These are phyloP conservation scores for Hygrophila difformis DNA, from an alignment of 257 asterid species.

Conservation along the genomic window DNA sequence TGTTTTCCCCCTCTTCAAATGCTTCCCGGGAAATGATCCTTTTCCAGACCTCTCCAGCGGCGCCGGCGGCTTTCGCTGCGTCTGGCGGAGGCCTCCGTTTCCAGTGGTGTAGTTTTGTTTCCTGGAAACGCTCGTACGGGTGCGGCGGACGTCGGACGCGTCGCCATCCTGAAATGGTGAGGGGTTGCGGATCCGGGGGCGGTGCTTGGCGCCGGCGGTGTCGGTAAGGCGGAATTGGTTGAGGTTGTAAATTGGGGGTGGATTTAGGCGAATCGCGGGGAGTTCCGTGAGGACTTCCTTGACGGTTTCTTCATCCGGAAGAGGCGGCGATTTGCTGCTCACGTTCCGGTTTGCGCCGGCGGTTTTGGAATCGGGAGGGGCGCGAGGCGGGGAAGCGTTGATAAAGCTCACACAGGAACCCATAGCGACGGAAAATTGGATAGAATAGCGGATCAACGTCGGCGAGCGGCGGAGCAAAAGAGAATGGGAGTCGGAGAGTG, in stretches of 20 bases:
- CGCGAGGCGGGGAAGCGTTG: slow-evolving; percentile 3
- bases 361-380: slow-evolving; percentile 2
- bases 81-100: slow-evolving; percentile 8
- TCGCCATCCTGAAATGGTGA: slow-evolving; percentile 10
- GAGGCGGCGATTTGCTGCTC: slow-evolving; percentile 24
- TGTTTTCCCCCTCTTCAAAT: slow-evolving; percentile 2
- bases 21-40: slow-evolving; percentile 21
- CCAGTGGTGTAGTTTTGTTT: not conserved
- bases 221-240: not conserved
- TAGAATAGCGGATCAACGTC: no score
- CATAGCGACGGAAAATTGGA: no score
- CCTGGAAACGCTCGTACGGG: slow-evolving; percentile 6
- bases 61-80: slow-evolving; percentile 29
- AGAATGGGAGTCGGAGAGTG: no score
- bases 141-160: slow-evolving; percentile 13
- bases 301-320: slow-evolving; percentile 37
- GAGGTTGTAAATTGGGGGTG: no score
- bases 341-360: not conserved
- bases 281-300: slow-evolving; percentile 52
- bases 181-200: slow-evolving; percentile 15
- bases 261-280: slow-evolving; percentile 4
- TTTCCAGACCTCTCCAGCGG: slow-evolving; percentile 24
- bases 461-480: no score
- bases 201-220: slow-evolving; percentile 1
- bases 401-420: slow-evolving; percentile 34